These are phyloP conservation scores for Steccherinum ochraceum DNA, from an alignment of 768 basidiomycete species.

Conservation along the genomic window DNA sequence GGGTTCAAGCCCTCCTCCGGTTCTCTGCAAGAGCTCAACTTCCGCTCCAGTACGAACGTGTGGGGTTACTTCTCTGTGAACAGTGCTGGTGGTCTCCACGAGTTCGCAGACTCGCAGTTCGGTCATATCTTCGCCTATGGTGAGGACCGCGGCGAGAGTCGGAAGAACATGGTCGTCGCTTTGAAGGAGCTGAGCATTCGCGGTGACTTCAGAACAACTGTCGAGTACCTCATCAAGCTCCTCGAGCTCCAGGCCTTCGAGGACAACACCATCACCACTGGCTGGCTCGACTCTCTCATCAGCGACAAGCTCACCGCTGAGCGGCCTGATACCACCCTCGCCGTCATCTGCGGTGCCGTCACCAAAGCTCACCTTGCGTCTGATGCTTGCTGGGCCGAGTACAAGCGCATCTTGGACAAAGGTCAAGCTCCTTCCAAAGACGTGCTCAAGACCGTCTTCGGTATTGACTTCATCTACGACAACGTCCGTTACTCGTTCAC, in stretches of 20 bases:
- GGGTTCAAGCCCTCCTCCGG: slow-evolving; percentile 99
- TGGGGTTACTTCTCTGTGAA: slow-evolving; percentile 99
- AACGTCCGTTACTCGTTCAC: slow-evolving; percentile 94
- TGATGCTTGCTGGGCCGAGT: slow-evolving; percentile 86
- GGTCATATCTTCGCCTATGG: slow-evolving; percentile 99
- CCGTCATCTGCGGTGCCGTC: slow-evolving; percentile 94
- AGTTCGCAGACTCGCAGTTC: slow-evolving; percentile 98
- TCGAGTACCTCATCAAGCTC: slow-evolving; percentile 98
- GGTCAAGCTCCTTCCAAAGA: slow-evolving; percentile 96
- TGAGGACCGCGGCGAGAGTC: slow-evolving; percentile 87
- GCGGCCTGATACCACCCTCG: slow-evolving; percentile 86
- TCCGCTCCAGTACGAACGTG: slow-evolving; percentile 98
- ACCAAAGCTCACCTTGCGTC: slow-evolving; percentile 90
- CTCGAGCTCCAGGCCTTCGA: slow-evolving; percentile 94
- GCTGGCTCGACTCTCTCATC: slow-evolving; percentile 97
- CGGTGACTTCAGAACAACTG: slow-evolving; percentile 97
- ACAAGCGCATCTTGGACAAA: slow-evolving; percentile 94
- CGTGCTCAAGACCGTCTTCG: slow-evolving; percentile 93
- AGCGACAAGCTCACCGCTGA: slow-evolving; percentile 97
- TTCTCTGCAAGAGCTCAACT: slow-evolving; percentile 95
- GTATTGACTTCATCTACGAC: slow-evolving; percentile 96
- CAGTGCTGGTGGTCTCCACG: slow-evolving; percentile 93
- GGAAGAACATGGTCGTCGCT: slow-evolving; percentile 99
- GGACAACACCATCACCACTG: slow-evolving; percentile 96
- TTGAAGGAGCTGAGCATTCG: slow-evolving; percentile 97